Conservation (phyloP, 805 yeast species). For the Starmera pachycereana region DNA sequence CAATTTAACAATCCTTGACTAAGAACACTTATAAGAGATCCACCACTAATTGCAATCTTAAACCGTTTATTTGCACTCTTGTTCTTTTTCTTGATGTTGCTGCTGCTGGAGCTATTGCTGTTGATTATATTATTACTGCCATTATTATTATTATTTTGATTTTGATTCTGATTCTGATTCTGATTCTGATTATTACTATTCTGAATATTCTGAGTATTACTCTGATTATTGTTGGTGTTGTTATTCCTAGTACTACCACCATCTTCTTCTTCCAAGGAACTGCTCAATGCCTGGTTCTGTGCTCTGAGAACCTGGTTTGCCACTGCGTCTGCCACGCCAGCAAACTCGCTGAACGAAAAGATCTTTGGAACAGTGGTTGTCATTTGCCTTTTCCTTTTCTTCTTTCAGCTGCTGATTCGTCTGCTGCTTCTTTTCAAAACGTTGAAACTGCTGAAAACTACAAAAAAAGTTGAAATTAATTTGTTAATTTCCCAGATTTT, state of each 20-base stretch:
- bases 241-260: slow-evolving; percentile 4
- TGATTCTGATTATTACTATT: slow-evolving; percentile 1
- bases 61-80: slow-evolving; percentile 51
- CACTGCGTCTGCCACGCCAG: slow-evolving; percentile 91
- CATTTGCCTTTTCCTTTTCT: slow-evolving; percentile 31
- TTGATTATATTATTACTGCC: slow-evolving; percentile 2
- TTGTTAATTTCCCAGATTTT: too few species aligned
- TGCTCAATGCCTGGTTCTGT: slow-evolving; percentile 45
- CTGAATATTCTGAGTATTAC: slow-evolving; percentile 2
- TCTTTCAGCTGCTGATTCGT: background rate
- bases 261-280: too few species aligned
- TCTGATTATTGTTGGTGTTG: slow-evolving; percentile 7
- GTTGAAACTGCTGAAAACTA: background rate
- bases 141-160: background rate
- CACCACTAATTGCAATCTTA: slow-evolving; percentile 88
- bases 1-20: slow-evolving; percentile 77
- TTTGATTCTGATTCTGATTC: slow-evolving; percentile 1
- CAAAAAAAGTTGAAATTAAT: background rate
- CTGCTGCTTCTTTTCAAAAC: background rate
- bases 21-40: slow-evolving; percentile 78
- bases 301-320: slow-evolving; percentile 91
- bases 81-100: slow-evolving; percentile 30
- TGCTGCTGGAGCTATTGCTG: slow-evolving; percentile 2
- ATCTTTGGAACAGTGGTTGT: slow-evolving; percentile 91
- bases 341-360: slow-evolving; percentile 83